Conservation (phyloP, 2,329 filamentous ascomycete genomes). For the Alternaria gaisen region DNA sequence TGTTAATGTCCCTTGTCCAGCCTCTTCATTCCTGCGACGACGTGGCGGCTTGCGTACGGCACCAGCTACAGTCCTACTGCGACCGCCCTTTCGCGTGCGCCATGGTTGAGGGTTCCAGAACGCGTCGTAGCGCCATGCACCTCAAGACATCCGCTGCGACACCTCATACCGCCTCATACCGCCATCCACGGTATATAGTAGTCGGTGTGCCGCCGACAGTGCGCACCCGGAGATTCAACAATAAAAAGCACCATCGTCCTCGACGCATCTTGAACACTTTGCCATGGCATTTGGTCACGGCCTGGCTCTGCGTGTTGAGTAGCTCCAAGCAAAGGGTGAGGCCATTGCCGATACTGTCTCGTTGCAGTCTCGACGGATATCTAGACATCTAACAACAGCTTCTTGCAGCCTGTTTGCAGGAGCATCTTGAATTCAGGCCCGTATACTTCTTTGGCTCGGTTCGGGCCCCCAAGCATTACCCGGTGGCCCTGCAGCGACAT, state of each 20-base stretch:
- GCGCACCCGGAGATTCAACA: conserved; percentile 1
- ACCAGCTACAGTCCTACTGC: conserved; percentile 9
- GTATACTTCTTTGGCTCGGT: background rate
- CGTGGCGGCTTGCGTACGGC: conserved; percentile 36
- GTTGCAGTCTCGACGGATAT: background rate
- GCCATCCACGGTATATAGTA: conserved; percentile 2
- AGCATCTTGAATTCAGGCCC: background rate
- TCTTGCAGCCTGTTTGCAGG: background rate
- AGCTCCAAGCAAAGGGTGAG: background rate
- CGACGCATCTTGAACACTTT: background rate
- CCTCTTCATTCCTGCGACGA: conserved; percentile 36
- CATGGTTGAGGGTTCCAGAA: background rate
- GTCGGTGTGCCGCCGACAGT: conserved; percentile 8
- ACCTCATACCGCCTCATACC: conserved; percentile 15
- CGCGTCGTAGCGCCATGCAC: conserved; percentile 8
- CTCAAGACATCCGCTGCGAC: conserved; percentile 5
- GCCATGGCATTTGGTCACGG: background rate
- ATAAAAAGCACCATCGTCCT: background rate
- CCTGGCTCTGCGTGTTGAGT: background rate
- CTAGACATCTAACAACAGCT: background rate
- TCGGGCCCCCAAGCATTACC: conserved; percentile 5
- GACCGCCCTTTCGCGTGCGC: conserved; percentile 21
- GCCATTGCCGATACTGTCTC: background rate
- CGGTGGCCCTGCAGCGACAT: conserved; percentile 12
- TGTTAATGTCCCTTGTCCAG: conserved; percentile 28